A percentile compares a stretch with the other conserved stretches of the same genome.
phyloP scores from a whole-genome alignment of 805 yeast genomes.

The Ogataea parapolymorpha region DNA sequence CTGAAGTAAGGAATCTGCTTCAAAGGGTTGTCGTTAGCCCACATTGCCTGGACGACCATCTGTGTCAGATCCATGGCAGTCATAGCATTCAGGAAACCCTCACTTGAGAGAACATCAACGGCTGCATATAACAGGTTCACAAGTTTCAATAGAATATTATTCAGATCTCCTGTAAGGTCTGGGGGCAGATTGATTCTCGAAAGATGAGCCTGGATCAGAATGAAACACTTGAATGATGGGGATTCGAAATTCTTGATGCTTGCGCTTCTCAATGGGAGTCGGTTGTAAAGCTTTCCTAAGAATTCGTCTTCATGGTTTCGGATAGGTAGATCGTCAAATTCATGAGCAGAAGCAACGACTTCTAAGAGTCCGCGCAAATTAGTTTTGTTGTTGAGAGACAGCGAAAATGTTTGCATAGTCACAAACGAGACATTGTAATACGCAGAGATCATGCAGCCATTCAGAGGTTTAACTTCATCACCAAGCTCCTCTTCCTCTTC shows the following conservation, averaged over 20 bases:
- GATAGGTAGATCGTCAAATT: conserved; percentile 63
- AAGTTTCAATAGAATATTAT: conserved; percentile 45
- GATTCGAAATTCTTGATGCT: conserved; percentile 37
- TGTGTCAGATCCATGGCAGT: conserved; percentile 85
- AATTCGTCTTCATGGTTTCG: conserved; percentile 54
- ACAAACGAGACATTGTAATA: conserved; percentile 63
- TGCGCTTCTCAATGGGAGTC: conserved; percentile 59
- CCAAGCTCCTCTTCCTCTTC: conserved; percentile 37
- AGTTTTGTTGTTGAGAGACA: conserved; percentile 50
- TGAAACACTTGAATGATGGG: conserved; percentile 66
- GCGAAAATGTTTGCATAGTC: conserved; percentile 61
- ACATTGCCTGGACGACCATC: conserved; percentile 81
- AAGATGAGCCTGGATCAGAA: conserved; percentile 78
- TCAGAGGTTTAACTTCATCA: conserved; percentile 53
- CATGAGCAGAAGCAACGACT: conserved; percentile 62
- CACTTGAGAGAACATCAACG: conserved; percentile 74
- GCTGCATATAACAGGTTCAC: conserved; percentile 58
- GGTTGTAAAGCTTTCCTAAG: conserved; percentile 49
- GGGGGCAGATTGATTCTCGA: conserved; percentile 60
- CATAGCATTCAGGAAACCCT: conserved; percentile 75
- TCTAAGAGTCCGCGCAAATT: conserved; percentile 62
- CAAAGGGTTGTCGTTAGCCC: conserved; percentile 77
- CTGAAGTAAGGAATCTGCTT: conserved; percentile 75
- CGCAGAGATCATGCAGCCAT: conserved; percentile 72
- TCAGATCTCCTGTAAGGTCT: conserved; percentile 59